Evolutionary conservation across 306 rosid genomes (phyloP), one percentile per base, ranked within the genome.

Genomic region (Quercus variabilis): DNA sequence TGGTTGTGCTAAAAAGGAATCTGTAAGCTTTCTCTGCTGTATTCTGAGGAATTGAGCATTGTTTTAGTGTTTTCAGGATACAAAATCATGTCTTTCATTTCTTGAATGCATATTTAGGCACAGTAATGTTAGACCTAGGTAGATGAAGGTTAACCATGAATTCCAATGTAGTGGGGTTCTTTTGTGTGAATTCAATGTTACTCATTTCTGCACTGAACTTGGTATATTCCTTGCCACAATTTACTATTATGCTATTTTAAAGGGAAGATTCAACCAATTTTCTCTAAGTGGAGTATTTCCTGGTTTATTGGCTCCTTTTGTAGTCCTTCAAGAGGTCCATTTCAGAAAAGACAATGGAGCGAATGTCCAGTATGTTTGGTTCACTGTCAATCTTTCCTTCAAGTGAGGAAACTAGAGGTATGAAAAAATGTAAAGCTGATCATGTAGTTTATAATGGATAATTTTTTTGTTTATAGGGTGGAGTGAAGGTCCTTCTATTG

Each of bases 291-390:
- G 78, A 77, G 35, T 60, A 64, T 57, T 79, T 72, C 51, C 43
- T 80, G 57, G 83, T 79, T 81, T 59, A 60, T 69, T 88, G 79
- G 46, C 46, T 80, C 55, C 81, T 74, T 74, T 80, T 81, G 78
- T 68, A 95, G 99, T 79, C 81, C 74, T 74, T 81, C 65, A 90
- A 78, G 81, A 90, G 90, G 84, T 90, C 97, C 21, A 84, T 92
- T 82, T 92, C 99, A 0, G 97, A 91, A 86, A 81, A 21, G 54
- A 89, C 99, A 54, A 12, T 95, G 55, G 91, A 87, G 84, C 85
- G 85, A 79, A 76, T 91, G 88, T 89, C 98, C 33, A 85, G 82
- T 73, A 72, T 92, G 72, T 83, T 93, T 49, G 86, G 92, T 65
- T 89, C 97, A 74, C 83, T 94, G 74, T 87, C 97, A 3, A 74